Conservation (phyloP, 1,139 yeast species). For the Pichia terricola region DNA sequence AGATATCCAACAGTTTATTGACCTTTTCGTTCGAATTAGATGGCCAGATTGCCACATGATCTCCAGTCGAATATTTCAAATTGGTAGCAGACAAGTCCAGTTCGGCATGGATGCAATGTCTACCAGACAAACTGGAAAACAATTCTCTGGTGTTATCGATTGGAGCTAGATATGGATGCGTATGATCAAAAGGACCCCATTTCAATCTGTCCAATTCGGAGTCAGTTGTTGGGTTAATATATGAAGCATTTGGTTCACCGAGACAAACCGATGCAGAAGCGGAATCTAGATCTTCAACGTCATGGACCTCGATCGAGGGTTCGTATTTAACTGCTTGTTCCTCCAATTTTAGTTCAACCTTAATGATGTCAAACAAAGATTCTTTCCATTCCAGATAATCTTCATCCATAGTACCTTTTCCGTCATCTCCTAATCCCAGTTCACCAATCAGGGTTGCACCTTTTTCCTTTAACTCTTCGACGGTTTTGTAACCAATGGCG, state of each 20-base stretch:
- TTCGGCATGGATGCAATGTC: constrained; percentile 87
- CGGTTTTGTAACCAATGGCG: constrained; percentile 63
- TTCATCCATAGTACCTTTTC: constrained; percentile 89
- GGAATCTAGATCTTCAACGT: constrained; percentile 24
- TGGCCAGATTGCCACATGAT: constrained; percentile 92
- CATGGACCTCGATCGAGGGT: constrained; percentile 47
- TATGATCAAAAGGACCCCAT: constrained; percentile 74
- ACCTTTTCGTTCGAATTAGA: constrained; percentile 77
- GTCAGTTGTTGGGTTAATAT: constrained; percentile 33
- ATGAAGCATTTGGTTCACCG: constrained; percentile 77
- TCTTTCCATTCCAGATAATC: constrained; percentile 94
- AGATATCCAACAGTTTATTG: constrained; percentile 49
- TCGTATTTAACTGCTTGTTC: constrained; percentile 74
- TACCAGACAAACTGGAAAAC: constrained; percentile 41
- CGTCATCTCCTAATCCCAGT: constrained; percentile 91
- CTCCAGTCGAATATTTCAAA: constrained; percentile 86
- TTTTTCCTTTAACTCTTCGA: constrained; percentile 39
- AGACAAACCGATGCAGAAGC: constrained; percentile 43
- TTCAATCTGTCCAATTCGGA: constrained; percentile 32
- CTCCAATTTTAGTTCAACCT: constrained; percentile 53
- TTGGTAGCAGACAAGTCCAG: constrained; percentile 71
- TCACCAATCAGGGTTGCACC: constrained; percentile 68
- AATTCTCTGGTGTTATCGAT: constrained; percentile 56
- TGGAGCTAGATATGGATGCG: constrained; percentile 78
- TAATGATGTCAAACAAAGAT: constrained; percentile 54